phyloP scores from a whole-genome alignment of 2,329 filamentous ascomycete genomes.

The Diaporthe sp. region DNA sequence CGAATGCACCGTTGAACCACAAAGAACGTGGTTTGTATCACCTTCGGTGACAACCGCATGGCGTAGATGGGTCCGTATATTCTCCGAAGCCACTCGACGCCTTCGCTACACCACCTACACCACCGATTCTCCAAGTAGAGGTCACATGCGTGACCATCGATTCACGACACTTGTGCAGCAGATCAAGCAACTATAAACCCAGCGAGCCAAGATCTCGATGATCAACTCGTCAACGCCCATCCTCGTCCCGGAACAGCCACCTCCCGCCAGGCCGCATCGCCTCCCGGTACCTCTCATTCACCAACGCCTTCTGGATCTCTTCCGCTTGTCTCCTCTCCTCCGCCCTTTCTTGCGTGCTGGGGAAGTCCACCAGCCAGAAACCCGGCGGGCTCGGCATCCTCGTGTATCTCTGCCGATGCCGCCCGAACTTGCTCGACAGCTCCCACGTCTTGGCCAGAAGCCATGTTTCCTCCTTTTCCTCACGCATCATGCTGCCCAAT shows the following conservation, averaged over 20 bases:
- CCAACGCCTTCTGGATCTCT: conserved; percentile 72
- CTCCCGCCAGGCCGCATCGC: conserved; percentile 82
- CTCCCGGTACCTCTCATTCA: conserved; percentile 83
- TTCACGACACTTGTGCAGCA: neutral
- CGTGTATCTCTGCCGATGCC: conserved; percentile 81
- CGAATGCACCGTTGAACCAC: neutral
- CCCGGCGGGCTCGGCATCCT: conserved; percentile 83
- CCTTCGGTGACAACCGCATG: neutral
- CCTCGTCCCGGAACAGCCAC: conserved; percentile 89
- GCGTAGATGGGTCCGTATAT: neutral
- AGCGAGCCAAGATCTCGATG: neutral
- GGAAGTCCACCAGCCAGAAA: conserved; percentile 93
- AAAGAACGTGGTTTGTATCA: neutral
- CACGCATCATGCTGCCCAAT: conserved; percentile 67
- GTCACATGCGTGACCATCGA: neutral
- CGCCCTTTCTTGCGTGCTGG: conserved; percentile 84
- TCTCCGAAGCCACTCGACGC: conserved; percentile 28
- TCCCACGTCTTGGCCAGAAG: conserved; percentile 81
- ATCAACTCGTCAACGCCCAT: conserved; percentile 39
- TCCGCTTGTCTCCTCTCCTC: conserved; percentile 75
- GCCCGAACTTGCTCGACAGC: conserved; percentile 81
- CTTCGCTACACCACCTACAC: conserved; percentile 7
- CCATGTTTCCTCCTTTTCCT: conserved; percentile 76
- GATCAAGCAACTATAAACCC: neutral
- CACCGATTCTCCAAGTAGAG: neutral